Conservation (phyloP, 495 filamentous ascomycete genomes). For the Penicillium taxi region DNA sequence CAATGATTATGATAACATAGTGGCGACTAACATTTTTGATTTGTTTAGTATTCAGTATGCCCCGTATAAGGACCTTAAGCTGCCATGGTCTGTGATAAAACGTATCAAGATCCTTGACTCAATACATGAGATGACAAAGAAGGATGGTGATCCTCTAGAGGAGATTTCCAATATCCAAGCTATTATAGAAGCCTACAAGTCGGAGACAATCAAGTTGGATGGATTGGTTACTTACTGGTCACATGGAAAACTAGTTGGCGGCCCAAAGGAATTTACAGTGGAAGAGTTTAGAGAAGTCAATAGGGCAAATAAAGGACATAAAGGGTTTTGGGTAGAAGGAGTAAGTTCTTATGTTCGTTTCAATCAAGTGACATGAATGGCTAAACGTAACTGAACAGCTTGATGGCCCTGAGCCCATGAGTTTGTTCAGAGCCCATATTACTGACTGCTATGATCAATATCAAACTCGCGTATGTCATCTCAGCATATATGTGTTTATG, state of each 20-base stretch:
- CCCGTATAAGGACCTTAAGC: background rate
- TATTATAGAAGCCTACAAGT: constrained; percentile 2
- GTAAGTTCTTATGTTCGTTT: background rate
- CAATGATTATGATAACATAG: background rate
- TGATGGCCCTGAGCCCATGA: background rate
- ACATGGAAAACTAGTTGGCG: background rate
- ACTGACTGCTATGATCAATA: background rate
- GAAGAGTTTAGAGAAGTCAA: constrained; percentile 5
- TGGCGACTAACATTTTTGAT: too few species aligned
- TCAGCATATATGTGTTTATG: background rate
- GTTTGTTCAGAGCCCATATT: background rate
- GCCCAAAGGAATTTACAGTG: constrained; percentile 4
- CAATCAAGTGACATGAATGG: background rate
- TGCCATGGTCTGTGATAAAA: background rate
- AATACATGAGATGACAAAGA: background rate
- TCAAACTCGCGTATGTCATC: too few species aligned
- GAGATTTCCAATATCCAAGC: constrained; percentile 3
- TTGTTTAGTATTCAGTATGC: background rate
- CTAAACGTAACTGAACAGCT: too few species aligned
- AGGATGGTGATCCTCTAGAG: background rate
- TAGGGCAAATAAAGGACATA: background rate
- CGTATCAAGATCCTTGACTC: background rate
- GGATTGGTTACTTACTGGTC: constrained; percentile 8
- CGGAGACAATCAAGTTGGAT: background rate
- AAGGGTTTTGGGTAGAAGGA: constrained; percentile 2